Conservation (phyloP, 1,284 basidiomycete species). For the Naganishia albida region DNA sequence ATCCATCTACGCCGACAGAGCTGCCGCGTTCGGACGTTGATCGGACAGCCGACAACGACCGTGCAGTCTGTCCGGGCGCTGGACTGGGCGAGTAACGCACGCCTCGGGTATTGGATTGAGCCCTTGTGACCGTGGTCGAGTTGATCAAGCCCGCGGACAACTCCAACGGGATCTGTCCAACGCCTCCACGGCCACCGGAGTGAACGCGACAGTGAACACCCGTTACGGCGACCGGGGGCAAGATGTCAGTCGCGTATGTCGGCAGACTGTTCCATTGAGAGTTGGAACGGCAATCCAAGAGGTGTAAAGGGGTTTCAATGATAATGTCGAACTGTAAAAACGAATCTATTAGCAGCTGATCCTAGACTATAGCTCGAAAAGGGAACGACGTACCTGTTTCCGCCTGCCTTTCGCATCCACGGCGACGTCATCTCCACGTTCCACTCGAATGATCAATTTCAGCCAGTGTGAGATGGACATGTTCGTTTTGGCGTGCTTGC, state of each 20-base stretch:
- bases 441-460: slow-evolving; percentile 81
- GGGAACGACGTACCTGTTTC: slow-evolving; percentile 56
- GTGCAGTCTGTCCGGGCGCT: slow-evolving; percentile 7
- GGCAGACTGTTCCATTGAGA: slow-evolving; percentile 75
- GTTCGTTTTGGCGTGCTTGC: slow-evolving; percentile 77
- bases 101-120: slow-evolving; percentile 12
- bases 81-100: slow-evolving; percentile 24
- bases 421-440: slow-evolving; percentile 69
- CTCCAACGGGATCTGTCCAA: slow-evolving; percentile 22
- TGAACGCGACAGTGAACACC: slow-evolving; percentile 45
- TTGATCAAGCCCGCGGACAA: slow-evolving; percentile 21
- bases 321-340: slow-evolving; percentile 78
- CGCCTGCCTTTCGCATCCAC: slow-evolving; percentile 69
- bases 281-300: slow-evolving; percentile 68
- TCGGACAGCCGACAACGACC: slow-evolving; percentile 23
- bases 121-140: slow-evolving; percentile 20
- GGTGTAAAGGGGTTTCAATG: slow-evolving; percentile 60
- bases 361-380: neutral
- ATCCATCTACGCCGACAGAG: slow-evolving; percentile 4
- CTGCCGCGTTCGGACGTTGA: slow-evolving; percentile 19
- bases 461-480: slow-evolving; percentile 76
- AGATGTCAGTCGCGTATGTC: slow-evolving; percentile 48
- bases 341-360: neutral
- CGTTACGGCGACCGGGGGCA: slow-evolving; percentile 14
- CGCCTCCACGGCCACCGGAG: slow-evolving; percentile 26